Base-by-base conservation (phyloP, 257 asterid genomes). In the Ilex aquifolium region DNA sequence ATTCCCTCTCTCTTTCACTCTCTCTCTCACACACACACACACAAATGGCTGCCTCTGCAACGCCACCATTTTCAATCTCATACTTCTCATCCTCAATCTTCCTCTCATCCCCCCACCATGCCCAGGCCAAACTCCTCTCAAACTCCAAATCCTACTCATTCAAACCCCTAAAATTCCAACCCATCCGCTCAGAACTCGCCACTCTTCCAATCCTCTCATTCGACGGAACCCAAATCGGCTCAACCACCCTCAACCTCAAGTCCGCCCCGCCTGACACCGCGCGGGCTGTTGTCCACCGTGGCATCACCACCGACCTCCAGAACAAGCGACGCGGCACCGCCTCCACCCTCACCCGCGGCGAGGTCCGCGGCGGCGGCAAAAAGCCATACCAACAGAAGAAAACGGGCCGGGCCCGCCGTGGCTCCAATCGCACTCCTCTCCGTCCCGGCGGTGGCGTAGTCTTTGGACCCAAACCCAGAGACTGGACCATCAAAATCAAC, bases 221-320 rank as follows among this genome's bases (percentile, higher is more conserved):
- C 76, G 96, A 89, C 31, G 99, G 99, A 6, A 55, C 78, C 53
- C 76, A 87, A 65, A 83, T 84, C 51, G 99, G 97, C 54, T 73
- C 94, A 80, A 62, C 94, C 70, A 67, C 89, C 15, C 95, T 89
- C 78, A 73, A 73, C 74, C 31, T 92, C 5, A 87, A 83, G 58
- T 82, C 99, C 63, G 97, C 99, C 52, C 83, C 95, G 0, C 72
- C 80, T 9, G 91, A 89, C 6, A 89, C 99, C 60, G 95, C 99
- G 1, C 95, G 99, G 64, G 84, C 97, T 64, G 97, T 92, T 77
- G 97, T 92, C 75, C 97, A 92, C 81, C 95, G 99, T 4, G 99
- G 99, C 2, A 54, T 92, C 72, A 72, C 75, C 65, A 85, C 99
- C 57, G 99, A 89, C 84, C 96, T 89, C 72, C 87, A 85, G 9